Conservation (phyloP, 129 eudicot species). For the Gnaphalium uliginosum region DNA sequence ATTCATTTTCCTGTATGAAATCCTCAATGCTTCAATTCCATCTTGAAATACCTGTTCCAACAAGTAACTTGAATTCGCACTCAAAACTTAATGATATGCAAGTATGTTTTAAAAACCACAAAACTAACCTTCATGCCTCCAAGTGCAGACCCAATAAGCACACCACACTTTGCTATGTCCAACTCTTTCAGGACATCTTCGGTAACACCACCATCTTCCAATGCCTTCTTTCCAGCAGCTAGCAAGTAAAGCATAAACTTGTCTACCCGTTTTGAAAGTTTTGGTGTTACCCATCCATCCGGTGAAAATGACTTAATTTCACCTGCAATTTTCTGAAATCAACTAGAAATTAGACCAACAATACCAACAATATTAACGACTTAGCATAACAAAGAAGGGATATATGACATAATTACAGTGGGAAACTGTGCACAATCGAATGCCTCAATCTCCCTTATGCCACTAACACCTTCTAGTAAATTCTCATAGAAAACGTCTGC, state of each 20-base stretch:
- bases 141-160: slow-evolving; percentile 47
- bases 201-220: slow-evolving; percentile 51
- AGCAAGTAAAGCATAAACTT: slow-evolving; percentile 45
- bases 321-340: slow-evolving; percentile 38
- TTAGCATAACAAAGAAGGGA: background rate
- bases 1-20: slow-evolving; percentile 93
- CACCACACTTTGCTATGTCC: slow-evolving; percentile 44
- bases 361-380: background rate
- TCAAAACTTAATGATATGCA: background rate
- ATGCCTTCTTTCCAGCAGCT: slow-evolving; percentile 47
- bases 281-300: slow-evolving; percentile 51
- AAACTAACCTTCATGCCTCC: slow-evolving; percentile 43
- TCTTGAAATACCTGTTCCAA: slow-evolving; percentile 67
- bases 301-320: slow-evolving; percentile 43
- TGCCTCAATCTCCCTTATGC: slow-evolving; percentile 35
- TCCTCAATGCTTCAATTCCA: slow-evolving; percentile 82
- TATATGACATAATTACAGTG: slow-evolving; percentile 18
- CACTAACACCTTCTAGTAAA: slow-evolving; percentile 38
- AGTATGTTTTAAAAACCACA: background rate
- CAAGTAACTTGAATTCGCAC: background rate
- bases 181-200: slow-evolving; percentile 39
- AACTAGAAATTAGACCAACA: slow-evolving; percentile 7
- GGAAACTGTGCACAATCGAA: slow-evolving; percentile 39
- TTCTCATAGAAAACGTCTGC: slow-evolving; percentile 36
- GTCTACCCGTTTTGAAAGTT: slow-evolving; percentile 44